Evolutionary conservation across 768 basidiomycete genomes (phyloP).

Genomic region (Harrya chromipes): DNA sequence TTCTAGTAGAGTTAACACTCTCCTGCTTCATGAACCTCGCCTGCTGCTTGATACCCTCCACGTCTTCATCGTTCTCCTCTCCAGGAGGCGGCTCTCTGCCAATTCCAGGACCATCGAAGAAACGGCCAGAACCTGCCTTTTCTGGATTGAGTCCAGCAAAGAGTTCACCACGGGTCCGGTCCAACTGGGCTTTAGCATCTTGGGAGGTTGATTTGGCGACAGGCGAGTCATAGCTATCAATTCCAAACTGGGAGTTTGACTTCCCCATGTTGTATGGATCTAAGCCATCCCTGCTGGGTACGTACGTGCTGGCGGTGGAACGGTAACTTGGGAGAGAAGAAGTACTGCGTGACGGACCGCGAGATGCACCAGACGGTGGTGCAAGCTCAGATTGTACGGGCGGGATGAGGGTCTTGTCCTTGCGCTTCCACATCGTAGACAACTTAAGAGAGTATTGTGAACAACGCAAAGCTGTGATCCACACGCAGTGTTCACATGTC

Average conservation of each 20-base stretch:
- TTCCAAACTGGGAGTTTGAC: constrained; percentile 24
- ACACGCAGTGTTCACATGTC: too few species aligned
- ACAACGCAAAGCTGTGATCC: constrained; percentile 4
- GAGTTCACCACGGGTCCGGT: constrained; percentile 67
- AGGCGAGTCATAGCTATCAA: constrained; percentile 25
- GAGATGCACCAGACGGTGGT: constrained; percentile 25
- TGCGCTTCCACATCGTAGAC: constrained; percentile 47
- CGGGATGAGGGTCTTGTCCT: constrained; percentile 63
- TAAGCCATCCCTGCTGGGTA: constrained; percentile 61
- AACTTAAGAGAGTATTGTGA: constrained; percentile 1
- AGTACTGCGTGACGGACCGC: constrained; percentile 30
- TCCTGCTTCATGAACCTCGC: constrained; percentile 90
- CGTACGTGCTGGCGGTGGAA: constrained; percentile 60
- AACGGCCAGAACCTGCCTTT: constrained; percentile 58
- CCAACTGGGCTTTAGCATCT: constrained; percentile 45
- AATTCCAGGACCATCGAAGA: constrained; percentile 59
- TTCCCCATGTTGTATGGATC: constrained; percentile 45
- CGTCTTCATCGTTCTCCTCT: constrained; percentile 80
- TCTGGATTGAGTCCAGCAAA: constrained; percentile 72
- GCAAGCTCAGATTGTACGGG: constrained; percentile 47
- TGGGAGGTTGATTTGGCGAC: constrained; percentile 1
- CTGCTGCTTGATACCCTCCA: constrained; percentile 94
- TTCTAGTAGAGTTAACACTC: constrained; percentile 81
- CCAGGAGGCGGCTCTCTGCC: constrained; percentile 51
- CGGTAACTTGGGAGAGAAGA: constrained; percentile 43